Base-by-base conservation (phyloP, 2,329 filamentous ascomycete species). In the Neopestalotiopsis sp. region DNA sequence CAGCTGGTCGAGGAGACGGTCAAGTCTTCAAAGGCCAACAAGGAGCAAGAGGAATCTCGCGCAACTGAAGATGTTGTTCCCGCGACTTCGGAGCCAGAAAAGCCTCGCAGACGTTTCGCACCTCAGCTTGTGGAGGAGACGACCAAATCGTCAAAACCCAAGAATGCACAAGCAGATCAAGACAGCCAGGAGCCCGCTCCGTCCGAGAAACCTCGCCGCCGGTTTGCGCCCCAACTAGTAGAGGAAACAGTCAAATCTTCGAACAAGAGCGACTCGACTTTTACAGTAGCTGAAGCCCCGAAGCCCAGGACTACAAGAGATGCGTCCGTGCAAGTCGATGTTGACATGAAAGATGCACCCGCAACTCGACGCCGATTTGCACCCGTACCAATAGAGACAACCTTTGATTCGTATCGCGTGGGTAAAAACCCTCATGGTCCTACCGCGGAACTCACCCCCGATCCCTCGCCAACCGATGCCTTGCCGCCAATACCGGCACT, bases 351-450 rank as follows among this genome's bases (percentile, higher is more conserved):
- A 58, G 71, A 74, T 30, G 70, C 71, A 14, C 71, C 66, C 32
- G 68, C 71, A 53, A 67, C 70, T 30, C 84, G 88, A 76, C 89
- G 89, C 75, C 89, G 89, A 74, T 93, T 93, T 81, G 85, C 83
- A 57, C 91, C 91, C 42, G 86, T 92, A 67, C 91, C 91, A 17
- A 88, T 94, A 72, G 92, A 94, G 79, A 94, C 92, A 9, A 91
- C 88, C 1, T 89, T 88, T 73, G 89, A 89, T 73, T 87, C 88
- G 61, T 87, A 84, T 76, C 83, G 89, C 74, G 84, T 84, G 75
- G 75, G 77, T 65, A 73, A 76, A 59, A 82, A 80, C 63, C 74
- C 77, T 69, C 77, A 81, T 67, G 85, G 87, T 67, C 87, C 87
- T 49, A 88, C 86, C 42, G 86, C 89, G 64, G 89, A 90, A 74